Percentiles rank a stretch among this genome's conserved stretches.
These are phyloP conservation scores for Inonotus hispidus DNA, from an alignment of 1,284 basidiomycete species.

Conservation along the genomic window DNA sequence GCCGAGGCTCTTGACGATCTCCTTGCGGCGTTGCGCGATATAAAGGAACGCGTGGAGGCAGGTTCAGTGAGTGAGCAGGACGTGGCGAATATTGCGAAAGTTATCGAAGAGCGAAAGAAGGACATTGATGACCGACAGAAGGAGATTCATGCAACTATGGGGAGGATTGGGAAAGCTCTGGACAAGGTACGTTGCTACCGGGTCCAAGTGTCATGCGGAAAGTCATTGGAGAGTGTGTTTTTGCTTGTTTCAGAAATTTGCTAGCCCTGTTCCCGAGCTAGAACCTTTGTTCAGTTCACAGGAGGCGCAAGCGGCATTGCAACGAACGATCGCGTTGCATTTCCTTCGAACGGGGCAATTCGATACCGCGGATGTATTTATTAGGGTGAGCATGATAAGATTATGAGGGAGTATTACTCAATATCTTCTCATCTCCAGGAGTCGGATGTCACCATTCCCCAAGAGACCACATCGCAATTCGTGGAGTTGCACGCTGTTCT, in stretches of 20 bases:
- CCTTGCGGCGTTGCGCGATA: conserved; percentile 53
- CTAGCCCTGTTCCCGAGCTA: conserved; percentile 59
- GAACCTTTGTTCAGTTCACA: conserved; percentile 63
- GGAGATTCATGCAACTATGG: conserved; percentile 74
- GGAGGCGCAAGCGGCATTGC: conserved; percentile 57
- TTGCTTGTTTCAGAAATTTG: conserved; percentile 54
- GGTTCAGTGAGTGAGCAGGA: conserved; percentile 52
- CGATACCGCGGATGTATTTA: conserved; percentile 65
- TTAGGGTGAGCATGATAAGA: conserved; percentile 43
- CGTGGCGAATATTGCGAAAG: conserved; percentile 49
- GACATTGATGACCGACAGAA: conserved; percentile 85
- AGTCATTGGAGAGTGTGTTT: neutral
- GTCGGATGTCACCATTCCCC: conserved; percentile 55
- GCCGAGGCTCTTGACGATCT: conserved; percentile 65
- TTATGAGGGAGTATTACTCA: conserved; percentile 1
- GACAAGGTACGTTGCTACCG: conserved; percentile 67
- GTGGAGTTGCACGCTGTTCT: conserved; percentile 72
- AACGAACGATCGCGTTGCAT: conserved; percentile 70
- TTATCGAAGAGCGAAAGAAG: conserved; percentile 69
- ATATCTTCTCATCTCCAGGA: conserved; percentile 46
- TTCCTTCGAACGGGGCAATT: conserved; percentile 79
- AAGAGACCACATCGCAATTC: conserved; percentile 56
- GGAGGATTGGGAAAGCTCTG: conserved; percentile 75
- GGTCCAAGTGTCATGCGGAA: neutral
- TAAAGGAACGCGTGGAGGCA: conserved; percentile 48